phyloP scores from a whole-genome alignment of 1,284 basidiomycete species.

The Moesziomyces antarcticus region DNA sequence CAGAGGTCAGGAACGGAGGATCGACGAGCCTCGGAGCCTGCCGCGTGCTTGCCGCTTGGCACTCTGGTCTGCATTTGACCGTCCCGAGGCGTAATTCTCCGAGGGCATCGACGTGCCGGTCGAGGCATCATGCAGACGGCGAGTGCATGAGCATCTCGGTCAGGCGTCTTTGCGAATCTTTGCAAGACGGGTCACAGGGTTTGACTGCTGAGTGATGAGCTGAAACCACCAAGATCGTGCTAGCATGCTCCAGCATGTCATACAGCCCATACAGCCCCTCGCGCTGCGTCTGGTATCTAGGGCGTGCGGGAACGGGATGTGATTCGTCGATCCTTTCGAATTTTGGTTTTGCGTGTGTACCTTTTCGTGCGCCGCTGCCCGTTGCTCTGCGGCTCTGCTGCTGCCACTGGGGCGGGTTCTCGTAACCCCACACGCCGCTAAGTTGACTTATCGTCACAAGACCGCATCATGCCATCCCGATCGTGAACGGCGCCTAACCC shows the following conservation, averaged over 20 bases:
- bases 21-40: no score
- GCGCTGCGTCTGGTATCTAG: conserved; percentile 1
- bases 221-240: conserved; percentile 12
- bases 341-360: conserved; percentile 3
- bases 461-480: conserved; percentile 1
- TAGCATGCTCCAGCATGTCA: conserved; percentile 30
- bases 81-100: no score
- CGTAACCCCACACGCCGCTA: no score
- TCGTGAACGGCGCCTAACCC: background rate
- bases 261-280: conserved; percentile 23
- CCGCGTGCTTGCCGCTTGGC: no score
- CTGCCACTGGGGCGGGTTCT: background rate
- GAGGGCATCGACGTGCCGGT: no score
- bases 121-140: no score
- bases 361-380: conserved; percentile 3
- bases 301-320: conserved; percentile 26
- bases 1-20: no score
- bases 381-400: background rate
- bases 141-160: no score
- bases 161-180: no score
- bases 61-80: no score
- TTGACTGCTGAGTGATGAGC: background rate
- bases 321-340: conserved; percentile 46
- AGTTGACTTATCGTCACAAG: conserved; percentile 11
- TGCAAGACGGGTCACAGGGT: background rate